A percentile compares a stretch with the other conserved stretches of the same genome.
Evolutionary conservation across 2,329 filamentous ascomycete species (phyloP).

Genomic region (Aureobasidium sp.): DNA sequence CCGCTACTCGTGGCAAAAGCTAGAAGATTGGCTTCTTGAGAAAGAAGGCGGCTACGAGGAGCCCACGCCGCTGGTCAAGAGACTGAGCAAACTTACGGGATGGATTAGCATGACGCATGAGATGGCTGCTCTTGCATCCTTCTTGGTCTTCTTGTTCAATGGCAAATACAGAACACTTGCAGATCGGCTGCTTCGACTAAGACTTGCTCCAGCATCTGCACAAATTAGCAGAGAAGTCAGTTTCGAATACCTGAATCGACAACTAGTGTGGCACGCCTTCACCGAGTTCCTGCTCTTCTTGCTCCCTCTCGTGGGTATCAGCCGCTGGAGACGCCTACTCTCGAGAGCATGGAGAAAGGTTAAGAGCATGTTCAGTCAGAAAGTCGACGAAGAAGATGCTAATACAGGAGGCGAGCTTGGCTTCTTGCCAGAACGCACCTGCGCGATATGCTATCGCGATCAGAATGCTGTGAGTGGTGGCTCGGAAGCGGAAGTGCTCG

Average conservation of each 20-base stretch:
- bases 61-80: conserved; percentile 44
- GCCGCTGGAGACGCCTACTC: conserved; percentile 88
- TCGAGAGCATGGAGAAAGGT: conserved; percentile 77
- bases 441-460: conserved; percentile 93
- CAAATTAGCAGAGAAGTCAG: conserved; percentile 87
- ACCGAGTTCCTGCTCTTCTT: conserved; percentile 97
- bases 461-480: conserved; percentile 62
- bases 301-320: conserved; percentile 91
- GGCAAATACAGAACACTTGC: conserved; percentile 86
- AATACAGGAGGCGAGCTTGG: conserved; percentile 58
- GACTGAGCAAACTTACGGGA: conserved; percentile 63
- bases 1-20: conserved; percentile 83
- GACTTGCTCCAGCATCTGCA: conserved; percentile 75
- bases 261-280: conserved; percentile 99
- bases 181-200: conserved; percentile 75
- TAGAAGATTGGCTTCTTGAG: conserved; percentile 78
- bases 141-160: conserved; percentile 84
- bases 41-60: conserved; percentile 66
- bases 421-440: conserved; percentile 88
- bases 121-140: conserved; percentile 73
- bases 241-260: conserved; percentile 94
- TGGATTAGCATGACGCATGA: conserved; percentile 68
- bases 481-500: conserved; percentile 69
- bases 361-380: conserved; percentile 49
- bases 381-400: conserved; percentile 41